Evolutionary conservation across 805 yeast species (phyloP), one percentile per base, ranked within the genome.

Genomic region (Teunomyces stri): DNA sequence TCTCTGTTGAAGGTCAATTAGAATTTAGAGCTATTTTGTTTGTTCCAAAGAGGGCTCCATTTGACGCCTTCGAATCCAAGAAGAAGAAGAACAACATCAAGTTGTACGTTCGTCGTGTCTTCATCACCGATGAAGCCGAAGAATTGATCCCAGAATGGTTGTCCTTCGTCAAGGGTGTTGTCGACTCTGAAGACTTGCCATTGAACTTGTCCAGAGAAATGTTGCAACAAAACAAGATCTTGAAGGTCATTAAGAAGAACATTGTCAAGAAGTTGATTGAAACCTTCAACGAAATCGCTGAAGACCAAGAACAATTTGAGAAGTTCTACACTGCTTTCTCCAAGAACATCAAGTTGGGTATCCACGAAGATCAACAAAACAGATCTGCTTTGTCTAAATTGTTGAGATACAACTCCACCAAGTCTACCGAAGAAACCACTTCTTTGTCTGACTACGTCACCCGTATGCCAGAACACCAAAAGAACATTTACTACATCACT

Each of bases 381-480:
- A 91, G 99, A 81, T 72, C 76, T 57, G 87, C 97, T 60, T 83
- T 94, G 69, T 92, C 99, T 61, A 94, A 94, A 80, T 82, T 94
- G 68, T 82, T 94, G 77, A 87, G 99, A 80, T 94, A 82, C 87
- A 81, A 90, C 86, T 90, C 98, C 49, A 91, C 98, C 68, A 92
- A 91, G 81, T 85, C 97, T 56, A 68, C 82, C 62, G 99, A 92
- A 68, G 99, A 94, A 80, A 71, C 80, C 72, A 92, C 97, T 59
- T 92, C 98, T 34, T 82, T 94, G 67, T 76, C 95, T 60, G 99
- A 94, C 79, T 94, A 94, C 79, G 96, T 94, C 57, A 92, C 98
- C 60, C 88, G 98, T 79, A 94, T 94, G 99, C 96, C 94, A 72
- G 97, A 90, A 78, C 97, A 89, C 81, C 99, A 94, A 82, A 91